Evolutionary conservation across 345 rosid genomes (phyloP).

Genomic region (Mangifera indica): DNA sequence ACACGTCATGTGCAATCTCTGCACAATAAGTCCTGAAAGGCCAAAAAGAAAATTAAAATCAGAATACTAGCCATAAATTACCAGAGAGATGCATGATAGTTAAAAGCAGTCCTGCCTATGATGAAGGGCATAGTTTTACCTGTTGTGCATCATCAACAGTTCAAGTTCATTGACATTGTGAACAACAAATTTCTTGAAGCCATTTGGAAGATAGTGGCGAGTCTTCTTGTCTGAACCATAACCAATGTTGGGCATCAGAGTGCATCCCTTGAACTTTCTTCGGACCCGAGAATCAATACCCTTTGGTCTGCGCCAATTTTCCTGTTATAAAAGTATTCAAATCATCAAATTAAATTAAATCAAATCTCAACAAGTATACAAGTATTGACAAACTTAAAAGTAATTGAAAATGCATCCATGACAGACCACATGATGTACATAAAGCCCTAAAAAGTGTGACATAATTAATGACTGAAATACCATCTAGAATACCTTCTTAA

Average conservation of each 20-base stretch:
- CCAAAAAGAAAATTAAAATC: neutral
- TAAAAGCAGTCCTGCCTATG: too few relatives aligned
- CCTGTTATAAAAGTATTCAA: too few relatives aligned
- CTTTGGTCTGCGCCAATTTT: constrained; percentile 85
- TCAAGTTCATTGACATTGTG: constrained; percentile 73
- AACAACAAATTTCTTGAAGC: constrained; percentile 81
- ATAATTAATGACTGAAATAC: too few relatives aligned
- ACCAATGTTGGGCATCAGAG: constrained; percentile 82
- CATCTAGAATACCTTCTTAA: neutral
- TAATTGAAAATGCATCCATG: too few relatives aligned
- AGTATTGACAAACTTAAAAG: too few relatives aligned
- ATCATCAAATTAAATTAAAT: too few relatives aligned
- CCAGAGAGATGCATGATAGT: too few relatives aligned
- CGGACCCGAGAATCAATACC: constrained; percentile 84
- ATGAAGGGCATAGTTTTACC: too few relatives aligned
- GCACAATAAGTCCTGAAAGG: constrained; percentile 69
- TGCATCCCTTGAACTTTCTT: constrained; percentile 80
- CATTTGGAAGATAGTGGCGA: constrained; percentile 77
- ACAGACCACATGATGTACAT: too few relatives aligned
- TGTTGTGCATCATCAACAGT: constrained; percentile 92
- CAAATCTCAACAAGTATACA: too few relatives aligned
- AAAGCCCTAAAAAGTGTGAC: too few relatives aligned
- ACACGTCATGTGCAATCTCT: constrained; percentile 79
- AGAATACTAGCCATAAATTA: too few relatives aligned
- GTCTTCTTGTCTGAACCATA: constrained; percentile 83